Base-by-base conservation (phyloP, 1,139 yeast species). In the Kodamaea sp. region DNA sequence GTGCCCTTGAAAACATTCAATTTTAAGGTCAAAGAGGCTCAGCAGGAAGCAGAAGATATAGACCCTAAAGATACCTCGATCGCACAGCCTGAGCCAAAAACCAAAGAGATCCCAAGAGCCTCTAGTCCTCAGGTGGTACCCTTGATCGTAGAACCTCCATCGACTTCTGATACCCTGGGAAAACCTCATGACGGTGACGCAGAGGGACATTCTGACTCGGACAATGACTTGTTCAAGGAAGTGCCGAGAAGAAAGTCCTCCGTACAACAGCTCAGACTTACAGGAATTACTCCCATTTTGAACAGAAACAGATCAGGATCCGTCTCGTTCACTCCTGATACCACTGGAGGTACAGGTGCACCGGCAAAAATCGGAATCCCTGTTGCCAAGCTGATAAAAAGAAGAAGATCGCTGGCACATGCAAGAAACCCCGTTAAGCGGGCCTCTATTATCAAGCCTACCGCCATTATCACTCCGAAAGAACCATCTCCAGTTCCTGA, bases 321-420 rank as follows among this genome's bases (percentile, higher is more conserved):
- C 1, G 44, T 63, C 2, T 50, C 59, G 5, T 37, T 39, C 5
- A 37, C 51, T 7, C 28, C 40, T 4, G 42, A 39, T 5, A 50
- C 19, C 49, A 8, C 41, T 41, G 14, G 38, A 39, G 5, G 44
- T 9, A 23, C 11, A 8, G 33, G 20, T 4, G 39, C 45, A 1
- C 72, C 74, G 1, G 60, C 63, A 16, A 59, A 59, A 28, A 68
- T 68, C 37, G 70, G 62, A 13, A 62, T 68, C 12, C 73, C 74
- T 2, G 43, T 53, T 13, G 51, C 59, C 3, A 63, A 57, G 29
- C 58, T 59, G 18, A 38, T 49, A n/a, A 63, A 59, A 31, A 43
- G 60, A 29, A 58, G 67, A 26, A 57, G 66, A 22, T 56, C 55
- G 28, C 51, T 44, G 44, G 46, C 41, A 3, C 33, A 28, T 3